Percentiles rank a stretch among this genome's conserved stretches.
Evolutionary conservation across 495 filamentous ascomycete species (phyloP).

Genomic region (Podospora didyma): DNA sequence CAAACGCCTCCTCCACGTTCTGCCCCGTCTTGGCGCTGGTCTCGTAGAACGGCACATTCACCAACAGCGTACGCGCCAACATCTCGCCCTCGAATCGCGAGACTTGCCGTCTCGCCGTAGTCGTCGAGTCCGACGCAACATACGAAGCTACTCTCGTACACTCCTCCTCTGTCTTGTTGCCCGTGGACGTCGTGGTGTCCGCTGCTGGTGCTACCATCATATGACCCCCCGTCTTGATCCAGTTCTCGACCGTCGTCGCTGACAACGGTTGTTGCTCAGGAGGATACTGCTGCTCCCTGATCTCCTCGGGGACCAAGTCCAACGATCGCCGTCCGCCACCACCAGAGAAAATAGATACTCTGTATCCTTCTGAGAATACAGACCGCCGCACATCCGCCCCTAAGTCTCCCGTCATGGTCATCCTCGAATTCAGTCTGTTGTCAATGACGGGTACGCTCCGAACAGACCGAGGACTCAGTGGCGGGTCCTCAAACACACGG

Average conservation of each 20-base stretch:
- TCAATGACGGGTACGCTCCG: slow-evolving; percentile 3
- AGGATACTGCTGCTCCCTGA: not conserved
- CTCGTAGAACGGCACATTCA: slow-evolving; percentile 20
- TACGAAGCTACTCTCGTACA: not conserved
- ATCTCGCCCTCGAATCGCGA: slow-evolving; percentile 16
- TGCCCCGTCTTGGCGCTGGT: slow-evolving; percentile 24
- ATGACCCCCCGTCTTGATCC: slow-evolving; percentile 5
- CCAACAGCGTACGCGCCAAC: slow-evolving; percentile 11
- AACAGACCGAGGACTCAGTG: slow-evolving; percentile 3
- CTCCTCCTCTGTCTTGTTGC: not conserved
- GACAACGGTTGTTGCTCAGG: not conserved
- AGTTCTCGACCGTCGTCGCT: slow-evolving; percentile 11
- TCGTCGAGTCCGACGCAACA: not conserved
- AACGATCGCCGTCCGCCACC: not conserved
- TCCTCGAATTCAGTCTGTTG: not conserved
- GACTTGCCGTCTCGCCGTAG: slow-evolving; percentile 13
- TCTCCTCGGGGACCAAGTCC: slow-evolving; percentile 3
- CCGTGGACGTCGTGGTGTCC: too few relatives aligned
- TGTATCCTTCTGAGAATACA: not conserved
- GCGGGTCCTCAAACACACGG: not conserved
- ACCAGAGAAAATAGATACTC: not conserved
- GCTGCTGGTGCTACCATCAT: not conserved
- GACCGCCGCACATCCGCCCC: slow-evolving; percentile 3
- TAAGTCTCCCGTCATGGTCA: not conserved
- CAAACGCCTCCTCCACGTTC: slow-evolving; percentile 24